A percentile compares a stretch with the other conserved stretches of the same genome.
Evolutionary conservation across 2,329 filamentous ascomycete genomes (phyloP).

Genomic region (Pseudogymnoascus sp.): DNA sequence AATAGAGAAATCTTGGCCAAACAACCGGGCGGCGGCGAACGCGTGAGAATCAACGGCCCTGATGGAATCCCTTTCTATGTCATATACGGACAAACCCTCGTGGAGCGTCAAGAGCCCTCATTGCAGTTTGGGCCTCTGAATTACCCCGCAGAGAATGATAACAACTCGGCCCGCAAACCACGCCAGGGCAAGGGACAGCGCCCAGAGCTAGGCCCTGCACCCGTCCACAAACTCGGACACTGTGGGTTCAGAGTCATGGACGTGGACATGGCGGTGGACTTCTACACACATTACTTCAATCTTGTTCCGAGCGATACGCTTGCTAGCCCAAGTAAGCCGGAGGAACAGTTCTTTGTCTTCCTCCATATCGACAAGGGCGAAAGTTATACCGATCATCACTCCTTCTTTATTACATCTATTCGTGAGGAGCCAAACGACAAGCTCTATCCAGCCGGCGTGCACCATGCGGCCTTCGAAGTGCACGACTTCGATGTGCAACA

Average conservation of each 20-base stretch:
- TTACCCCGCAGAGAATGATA: too few species aligned
- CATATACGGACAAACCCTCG: too few species aligned
- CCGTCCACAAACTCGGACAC: conserved; percentile 32
- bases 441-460: conserved; percentile 28
- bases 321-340: neutral
- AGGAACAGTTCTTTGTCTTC: conserved; percentile 29
- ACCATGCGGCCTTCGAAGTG: conserved; percentile 43
- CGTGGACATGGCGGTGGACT: conserved; percentile 28
- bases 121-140: too few species aligned
- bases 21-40: too few species aligned
- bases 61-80: too few species aligned
- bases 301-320: conserved; percentile 31
- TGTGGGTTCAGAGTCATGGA: conserved; percentile 28
- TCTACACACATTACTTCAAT: conserved; percentile 35
- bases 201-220: conserved; percentile 23
- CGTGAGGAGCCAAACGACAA: conserved; percentile 18
- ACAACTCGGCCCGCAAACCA: too few species aligned
- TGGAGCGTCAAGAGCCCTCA: too few species aligned
- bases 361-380: conserved; percentile 41
- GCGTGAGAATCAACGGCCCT: too few species aligned
- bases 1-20: too few species aligned
- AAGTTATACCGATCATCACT: conserved; percentile 42
- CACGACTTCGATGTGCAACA: conserved; percentile 44
- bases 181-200: conserved; percentile 11
- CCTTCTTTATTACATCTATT: conserved; percentile 36